Evolutionary conservation across 108 stramenopile species (phyloP).

Genomic region (Cylindrotheca closterium): DNA sequence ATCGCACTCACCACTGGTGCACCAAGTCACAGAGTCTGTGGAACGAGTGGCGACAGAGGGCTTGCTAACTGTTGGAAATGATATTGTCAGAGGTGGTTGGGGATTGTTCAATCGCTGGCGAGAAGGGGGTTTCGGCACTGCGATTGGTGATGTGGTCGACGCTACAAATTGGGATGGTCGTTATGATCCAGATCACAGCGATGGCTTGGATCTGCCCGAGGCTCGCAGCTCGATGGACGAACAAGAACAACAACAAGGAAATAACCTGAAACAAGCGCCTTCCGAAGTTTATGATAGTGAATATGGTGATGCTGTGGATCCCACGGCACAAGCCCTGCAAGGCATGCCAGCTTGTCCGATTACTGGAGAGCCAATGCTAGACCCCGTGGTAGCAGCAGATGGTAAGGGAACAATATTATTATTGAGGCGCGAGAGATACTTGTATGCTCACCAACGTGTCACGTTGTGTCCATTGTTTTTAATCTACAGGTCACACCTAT

Average conservation of each 20-base stretch:
- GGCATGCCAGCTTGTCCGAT: conserved; percentile 93
- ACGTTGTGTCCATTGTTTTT: background rate
- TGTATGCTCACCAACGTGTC: background rate
- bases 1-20: conserved; percentile 63
- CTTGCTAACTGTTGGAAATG: conserved; percentile 53
- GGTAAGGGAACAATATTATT: conserved; percentile 1
- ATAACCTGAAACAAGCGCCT: conserved; percentile 2
- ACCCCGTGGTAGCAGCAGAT: conserved; percentile 86
- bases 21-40: conserved; percentile 46
- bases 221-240: conserved; percentile 27
- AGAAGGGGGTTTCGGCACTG: conserved; percentile 58
- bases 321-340: conserved; percentile 43
- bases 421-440: too few relatives aligned
- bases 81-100: conserved; percentile 40
- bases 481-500: conserved; percentile 82
- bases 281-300: conserved; percentile 5
- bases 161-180: conserved; percentile 84
- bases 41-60: conserved; percentile 71
- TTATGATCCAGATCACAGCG: conserved; percentile 30
- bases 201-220: conserved; percentile 16
- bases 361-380: conserved; percentile 83
- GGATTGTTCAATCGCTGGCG: conserved; percentile 68
- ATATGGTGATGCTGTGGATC: conserved; percentile 4
- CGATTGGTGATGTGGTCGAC: conserved; percentile 60
- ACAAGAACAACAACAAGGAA: conserved; percentile 9